Evolutionary conservation across 495 filamentous ascomycete species (phyloP), one percentile per base, ranked within the genome.

Genomic region (Delitschia confertaspora): DNA sequence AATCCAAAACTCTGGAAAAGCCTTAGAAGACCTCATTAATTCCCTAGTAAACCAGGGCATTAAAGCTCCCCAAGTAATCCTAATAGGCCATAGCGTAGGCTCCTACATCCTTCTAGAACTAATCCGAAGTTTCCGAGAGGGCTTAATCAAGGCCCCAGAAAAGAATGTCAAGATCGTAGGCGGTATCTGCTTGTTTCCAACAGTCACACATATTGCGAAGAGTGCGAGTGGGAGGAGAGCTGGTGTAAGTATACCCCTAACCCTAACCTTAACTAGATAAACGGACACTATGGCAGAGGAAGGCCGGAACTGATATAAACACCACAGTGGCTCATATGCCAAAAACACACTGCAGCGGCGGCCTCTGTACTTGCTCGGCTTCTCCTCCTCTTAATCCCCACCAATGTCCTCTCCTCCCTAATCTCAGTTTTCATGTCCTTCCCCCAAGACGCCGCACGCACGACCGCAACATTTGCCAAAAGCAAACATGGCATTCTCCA

Each of bases 51-150:
- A 2, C 9, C 18, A 49, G 11, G 43, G 41, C 33, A 17, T 2
- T 30, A 13, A 36, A 47, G 29, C 26, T 18, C 11, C 54, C 7
- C 72, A 73, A 27, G 72, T 93, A 2, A 72, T 93, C 17, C 67
- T 96, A 4, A 76, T 93, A 11, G 63, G 63, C 8, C 63, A 66
- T 41, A 63, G 60, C 2, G 32, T 64, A 2, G 63, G 63, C 7
- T 38, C 60, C 6, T 65, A 60, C 33, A 58, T 65, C 14, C 14
- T 42, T 10, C 48, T 65, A 4, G 56, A 63, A 34, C 22, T 58
- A 10, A 40, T 63, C 10, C 33, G 51, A 0, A 23, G 49, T 7
- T 24, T 31, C 11, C 35, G 55, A 16, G 33, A 42, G 11, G 17
- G 19, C 20, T 25, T 29, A 6, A 20, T 16, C 11, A 43, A 29